Percentiles rank a stretch among this genome's conserved stretches.
Evolutionary conservation across 768 basidiomycete genomes (phyloP).

Genomic region (Kondoa malvinella): DNA sequence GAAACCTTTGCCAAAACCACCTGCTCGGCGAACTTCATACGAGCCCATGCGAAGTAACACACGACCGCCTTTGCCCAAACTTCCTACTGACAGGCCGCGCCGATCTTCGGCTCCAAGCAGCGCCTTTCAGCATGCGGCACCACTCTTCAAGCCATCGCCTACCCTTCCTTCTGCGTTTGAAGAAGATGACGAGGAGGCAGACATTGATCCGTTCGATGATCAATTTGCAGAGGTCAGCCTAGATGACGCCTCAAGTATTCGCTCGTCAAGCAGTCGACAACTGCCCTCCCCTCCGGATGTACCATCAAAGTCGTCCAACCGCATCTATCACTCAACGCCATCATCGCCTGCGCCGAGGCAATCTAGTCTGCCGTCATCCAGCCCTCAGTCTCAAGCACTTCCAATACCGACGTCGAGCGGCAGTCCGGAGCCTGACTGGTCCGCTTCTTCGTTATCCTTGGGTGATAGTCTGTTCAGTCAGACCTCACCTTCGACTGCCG

Average conservation of each 20-base stretch:
- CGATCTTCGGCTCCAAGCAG: conserved; percentile 23
- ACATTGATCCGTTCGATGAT: neutral
- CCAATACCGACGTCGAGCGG: too few relatives aligned
- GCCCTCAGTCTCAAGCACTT: too few relatives aligned
- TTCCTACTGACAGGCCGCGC: conserved; percentile 14
- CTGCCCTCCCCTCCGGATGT: too few relatives aligned
- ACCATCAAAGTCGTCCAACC: too few relatives aligned
- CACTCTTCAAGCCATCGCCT: conserved; percentile 26
- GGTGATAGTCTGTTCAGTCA: neutral
- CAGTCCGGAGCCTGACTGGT: too few relatives aligned
- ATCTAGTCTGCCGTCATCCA: too few relatives aligned
- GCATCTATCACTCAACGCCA: too few relatives aligned
- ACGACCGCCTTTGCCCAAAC: neutral
- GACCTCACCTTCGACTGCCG: neutral
- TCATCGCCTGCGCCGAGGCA: too few relatives aligned
- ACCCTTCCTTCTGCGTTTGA: conserved; percentile 16
- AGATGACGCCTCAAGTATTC: too few relatives aligned
- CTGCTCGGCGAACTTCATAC: neutral
- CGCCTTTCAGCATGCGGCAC: too few relatives aligned
- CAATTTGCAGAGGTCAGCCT: too few relatives aligned
- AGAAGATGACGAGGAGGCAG: conserved; percentile 1
- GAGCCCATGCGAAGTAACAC: neutral
- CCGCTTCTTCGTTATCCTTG: neutral
- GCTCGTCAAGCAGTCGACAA: too few relatives aligned
- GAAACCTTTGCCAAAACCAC: neutral